Percentiles rank a stretch among this genome's conserved stretches.
These are phyloP conservation scores for Lactifluus pinguis DNA, from an alignment of 768 basidiomycete genomes.

Conservation along the genomic window DNA sequence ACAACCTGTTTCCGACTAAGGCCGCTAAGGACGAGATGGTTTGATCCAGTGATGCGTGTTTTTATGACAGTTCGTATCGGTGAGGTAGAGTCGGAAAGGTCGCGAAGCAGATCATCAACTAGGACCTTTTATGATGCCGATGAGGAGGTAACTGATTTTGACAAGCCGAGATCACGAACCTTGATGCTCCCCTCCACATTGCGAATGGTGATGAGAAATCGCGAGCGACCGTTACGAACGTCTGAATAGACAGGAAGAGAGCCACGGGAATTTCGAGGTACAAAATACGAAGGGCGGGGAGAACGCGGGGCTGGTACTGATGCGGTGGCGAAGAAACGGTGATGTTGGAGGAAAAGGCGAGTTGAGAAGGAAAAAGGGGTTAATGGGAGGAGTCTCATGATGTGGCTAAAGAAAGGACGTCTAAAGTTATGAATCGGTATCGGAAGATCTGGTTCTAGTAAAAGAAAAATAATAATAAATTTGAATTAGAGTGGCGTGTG, in stretches of 20 bases:
- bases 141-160: neutral
- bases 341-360: neutral
- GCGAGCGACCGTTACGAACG: slow-evolving; percentile 55
- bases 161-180: slow-evolving; percentile 32
- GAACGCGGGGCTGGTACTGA: neutral
- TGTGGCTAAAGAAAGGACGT: no score
- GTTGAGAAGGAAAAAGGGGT: neutral
- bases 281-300: slow-evolving; percentile 37
- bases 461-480: neutral
- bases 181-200: slow-evolving; percentile 57
- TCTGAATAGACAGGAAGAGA: slow-evolving; percentile 71
- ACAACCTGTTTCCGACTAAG: slow-evolving; percentile 57
- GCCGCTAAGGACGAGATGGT: slow-evolving; percentile 51
- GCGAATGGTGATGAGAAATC: slow-evolving; percentile 48
- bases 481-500: slow-evolving; percentile 7
- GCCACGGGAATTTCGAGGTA: slow-evolving; percentile 58
- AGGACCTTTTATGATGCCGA: slow-evolving; percentile 36
- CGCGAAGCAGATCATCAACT: slow-evolving; percentile 43
- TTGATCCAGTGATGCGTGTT: slow-evolving; percentile 37
- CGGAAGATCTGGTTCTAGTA: no score
- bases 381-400: slow-evolving; percentile 1
- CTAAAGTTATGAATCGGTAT: no score
- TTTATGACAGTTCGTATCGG: slow-evolving; percentile 41
- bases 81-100: slow-evolving; percentile 42
- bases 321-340: slow-evolving; percentile 8